Percentiles rank a stretch among this genome's conserved stretches.
Conservation (phyloP, 805 yeast species). For the Blastobotrys robertii region DNA sequence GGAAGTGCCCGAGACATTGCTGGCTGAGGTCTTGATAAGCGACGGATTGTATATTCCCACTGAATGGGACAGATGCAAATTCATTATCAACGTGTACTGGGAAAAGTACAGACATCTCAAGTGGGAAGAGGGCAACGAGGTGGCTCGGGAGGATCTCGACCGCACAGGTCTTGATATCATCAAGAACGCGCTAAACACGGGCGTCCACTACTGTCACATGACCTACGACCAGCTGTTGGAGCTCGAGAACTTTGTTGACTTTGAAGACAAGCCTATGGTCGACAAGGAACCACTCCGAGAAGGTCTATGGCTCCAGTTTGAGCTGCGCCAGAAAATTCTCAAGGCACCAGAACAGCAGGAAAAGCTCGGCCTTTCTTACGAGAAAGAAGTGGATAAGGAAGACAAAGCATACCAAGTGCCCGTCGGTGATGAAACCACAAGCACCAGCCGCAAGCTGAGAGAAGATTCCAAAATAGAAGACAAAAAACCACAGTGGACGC, state of each 20-base stretch:
- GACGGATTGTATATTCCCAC: slow-evolving; percentile 45
- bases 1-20: slow-evolving; percentile 34
- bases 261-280: slow-evolving; percentile 31
- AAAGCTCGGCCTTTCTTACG: slow-evolving; percentile 27
- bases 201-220: slow-evolving; percentile 40
- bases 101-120: neutral
- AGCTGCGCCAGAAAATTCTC: slow-evolving; percentile 34
- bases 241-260: slow-evolving; percentile 33
- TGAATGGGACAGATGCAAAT: slow-evolving; percentile 47
- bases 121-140: slow-evolving; percentile 3
- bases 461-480: slow-evolving; percentile 22
- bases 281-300: slow-evolving; percentile 32
- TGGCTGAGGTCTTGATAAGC: slow-evolving; percentile 36
- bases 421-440: slow-evolving; percentile 12
- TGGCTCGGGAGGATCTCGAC: neutral
- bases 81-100: slow-evolving; percentile 32
- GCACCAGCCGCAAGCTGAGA: neutral
- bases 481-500: slow-evolving; percentile 19
- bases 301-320: slow-evolving; percentile 42
- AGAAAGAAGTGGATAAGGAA: slow-evolving; percentile 24
- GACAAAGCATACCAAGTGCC: slow-evolving; percentile 5
- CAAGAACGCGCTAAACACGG: slow-evolving; percentile 29
- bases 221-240: slow-evolving; percentile 38
- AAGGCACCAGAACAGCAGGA: slow-evolving; percentile 10
- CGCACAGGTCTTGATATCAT: slow-evolving; percentile 1